Evolutionary conservation across 768 basidiomycete genomes (phyloP).

Genomic region (Leccinum ochraceum): DNA sequence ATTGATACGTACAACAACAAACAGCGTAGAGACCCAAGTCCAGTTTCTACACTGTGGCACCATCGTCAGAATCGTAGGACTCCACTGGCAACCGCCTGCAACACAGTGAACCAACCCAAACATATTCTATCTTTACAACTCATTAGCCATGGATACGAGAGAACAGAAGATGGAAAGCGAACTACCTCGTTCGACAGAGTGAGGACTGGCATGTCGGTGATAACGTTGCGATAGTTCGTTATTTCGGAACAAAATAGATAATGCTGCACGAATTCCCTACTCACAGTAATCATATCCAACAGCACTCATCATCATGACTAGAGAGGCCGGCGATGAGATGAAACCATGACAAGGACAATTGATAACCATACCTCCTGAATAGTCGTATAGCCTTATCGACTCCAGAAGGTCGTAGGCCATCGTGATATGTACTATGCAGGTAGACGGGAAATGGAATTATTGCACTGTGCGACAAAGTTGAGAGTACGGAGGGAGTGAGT

Average conservation of each 20-base stretch:
- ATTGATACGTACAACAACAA: slow-evolving; percentile 13
- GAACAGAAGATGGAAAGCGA: not conserved
- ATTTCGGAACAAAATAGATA: not conserved
- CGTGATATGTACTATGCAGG: not conserved
- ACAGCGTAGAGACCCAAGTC: slow-evolving; percentile 17
- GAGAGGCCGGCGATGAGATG: not conserved
- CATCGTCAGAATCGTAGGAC: not conserved
- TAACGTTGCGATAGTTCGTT: not conserved
- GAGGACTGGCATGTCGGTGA: slow-evolving; percentile 8
- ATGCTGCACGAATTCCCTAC: not conserved
- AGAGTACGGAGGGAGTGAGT: not conserved
- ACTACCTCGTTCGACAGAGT: slow-evolving; percentile 17
- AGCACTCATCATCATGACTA: slow-evolving; percentile 3
- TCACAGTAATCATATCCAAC: slow-evolving; percentile 16
- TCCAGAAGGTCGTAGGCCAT: slow-evolving; percentile 1
- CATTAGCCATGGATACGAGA: not conserved
- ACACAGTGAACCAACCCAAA: slow-evolving; percentile 12
- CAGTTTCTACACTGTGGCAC: slow-evolving; percentile 8
- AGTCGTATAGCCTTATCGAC: not conserved
- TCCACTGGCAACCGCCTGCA: not conserved
- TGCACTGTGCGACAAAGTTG: not conserved
- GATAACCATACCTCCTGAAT: not conserved
- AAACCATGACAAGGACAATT: not conserved
- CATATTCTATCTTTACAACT: slow-evolving; percentile 7
- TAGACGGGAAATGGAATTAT: not conserved